Conservation (phyloP, 2,329 filamentous ascomycete species). For the Diaporthe aspalathi region DNA sequence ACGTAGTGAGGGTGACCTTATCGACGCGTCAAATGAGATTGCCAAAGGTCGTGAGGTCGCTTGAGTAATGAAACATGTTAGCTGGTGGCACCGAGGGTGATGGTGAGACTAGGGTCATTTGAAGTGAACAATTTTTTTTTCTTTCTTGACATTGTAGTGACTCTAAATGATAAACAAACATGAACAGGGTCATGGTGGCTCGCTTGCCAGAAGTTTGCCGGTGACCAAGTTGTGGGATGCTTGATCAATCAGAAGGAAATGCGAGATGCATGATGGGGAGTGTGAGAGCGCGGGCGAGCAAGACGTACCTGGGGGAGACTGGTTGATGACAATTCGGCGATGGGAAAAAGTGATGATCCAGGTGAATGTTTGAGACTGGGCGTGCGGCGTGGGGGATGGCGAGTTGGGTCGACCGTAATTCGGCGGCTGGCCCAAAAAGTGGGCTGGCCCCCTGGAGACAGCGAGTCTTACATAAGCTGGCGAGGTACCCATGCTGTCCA, state of each 20-base stretch:
- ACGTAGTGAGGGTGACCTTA: not conserved
- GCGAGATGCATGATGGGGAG: constrained; percentile 5
- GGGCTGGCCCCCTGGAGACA: not conserved
- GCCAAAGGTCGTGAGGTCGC: constrained; percentile 21
- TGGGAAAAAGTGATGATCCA: constrained; percentile 40
- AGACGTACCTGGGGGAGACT: constrained; percentile 36
- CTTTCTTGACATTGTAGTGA: constrained; percentile 11
- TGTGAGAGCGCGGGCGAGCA: constrained; percentile 15
- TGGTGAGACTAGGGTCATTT: not conserved
- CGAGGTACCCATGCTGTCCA: not conserved
- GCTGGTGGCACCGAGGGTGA: constrained; percentile 1
- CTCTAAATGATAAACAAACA: constrained; percentile 30
- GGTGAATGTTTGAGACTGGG: constrained; percentile 30
- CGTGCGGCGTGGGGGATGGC: constrained; percentile 19
- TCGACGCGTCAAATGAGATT: constrained; percentile 23
- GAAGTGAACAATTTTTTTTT: constrained; percentile 9
- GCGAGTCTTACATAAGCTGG: not conserved
- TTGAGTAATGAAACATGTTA: constrained; percentile 29
- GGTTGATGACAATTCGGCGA: constrained; percentile 34
- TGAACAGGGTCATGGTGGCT: constrained; percentile 25
- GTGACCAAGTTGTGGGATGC: constrained; percentile 15
- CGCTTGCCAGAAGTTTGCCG: constrained; percentile 1
- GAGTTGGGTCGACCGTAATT: constrained; percentile 25
- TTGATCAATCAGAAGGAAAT: constrained; percentile 2
- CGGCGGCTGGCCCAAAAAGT: constrained; percentile 23